Evolutionary conservation across 2,329 filamentous ascomycete genomes (phyloP).

Genomic region (Cercospora beticola): DNA sequence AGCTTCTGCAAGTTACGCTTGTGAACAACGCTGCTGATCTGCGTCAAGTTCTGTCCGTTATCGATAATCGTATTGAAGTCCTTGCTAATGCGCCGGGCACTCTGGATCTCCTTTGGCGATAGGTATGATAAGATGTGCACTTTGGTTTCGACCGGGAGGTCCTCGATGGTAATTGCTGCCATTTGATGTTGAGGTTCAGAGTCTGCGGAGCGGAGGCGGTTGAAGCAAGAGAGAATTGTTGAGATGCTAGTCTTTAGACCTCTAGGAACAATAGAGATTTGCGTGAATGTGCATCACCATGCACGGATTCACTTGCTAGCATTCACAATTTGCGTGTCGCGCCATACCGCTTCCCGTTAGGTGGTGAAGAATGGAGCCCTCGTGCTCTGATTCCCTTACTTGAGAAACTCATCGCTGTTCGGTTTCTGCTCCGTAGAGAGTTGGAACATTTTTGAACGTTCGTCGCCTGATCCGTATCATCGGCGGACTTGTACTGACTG

Average conservation of each 20-base stretch:
- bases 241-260: no score
- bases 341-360: no score
- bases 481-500: background rate
- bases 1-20: background rate
- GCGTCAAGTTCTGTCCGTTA: background rate
- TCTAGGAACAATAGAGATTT: no score
- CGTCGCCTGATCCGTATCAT: background rate
- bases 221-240: no score
- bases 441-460: background rate
- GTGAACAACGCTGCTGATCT: background rate
- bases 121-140: background rate
- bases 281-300: no score
- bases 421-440: no score
- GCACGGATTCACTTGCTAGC: no score
- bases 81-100: background rate
- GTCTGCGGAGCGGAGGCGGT: no score
- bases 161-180: background rate
- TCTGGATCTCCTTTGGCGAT: background rate
- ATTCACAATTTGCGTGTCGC: no score
- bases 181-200: background rate
- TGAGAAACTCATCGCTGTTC: no score
- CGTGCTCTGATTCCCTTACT: no score
- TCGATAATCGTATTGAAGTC: background rate
- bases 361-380: no score
- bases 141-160: background rate